Base-by-base conservation (phyloP, 2,329 filamentous ascomycete genomes). In the Exophiala sp. region DNA sequence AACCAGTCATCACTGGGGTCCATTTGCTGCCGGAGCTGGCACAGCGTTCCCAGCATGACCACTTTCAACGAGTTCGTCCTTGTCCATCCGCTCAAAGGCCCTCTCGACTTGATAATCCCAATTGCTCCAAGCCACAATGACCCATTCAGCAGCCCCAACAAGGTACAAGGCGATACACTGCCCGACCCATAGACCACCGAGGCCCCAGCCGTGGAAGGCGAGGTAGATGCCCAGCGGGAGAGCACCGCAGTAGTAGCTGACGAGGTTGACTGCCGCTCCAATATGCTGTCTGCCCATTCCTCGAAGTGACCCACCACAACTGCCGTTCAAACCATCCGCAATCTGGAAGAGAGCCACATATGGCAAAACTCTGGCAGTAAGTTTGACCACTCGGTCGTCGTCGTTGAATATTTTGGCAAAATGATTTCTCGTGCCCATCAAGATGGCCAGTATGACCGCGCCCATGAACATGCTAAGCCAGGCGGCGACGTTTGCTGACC, bases 261-360 rank as follows among this genome's bases (percentile, higher is more conserved):
- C 70, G 12, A 91, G 76, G 67, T 95, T 95, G 49, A 95, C 89
- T 1, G 84, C 73, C 1, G 89, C 90, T 11, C 91, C 91, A 46
- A 95, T 80, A 77, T 91, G 90, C 69, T 95, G 90, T 50, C 88
- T 75, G 2, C 90, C 91, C 88, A 92, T 94, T 0, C 90, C 91
- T 60, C 90, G 74, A 11, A 95, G 72, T 16, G 84, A 83, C 1
- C 91, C 90, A 1, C 91, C 90, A 65, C 90, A 95, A 55, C 84
- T 88, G 1, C 90, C 89, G 64, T 94, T 94, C 33, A 95, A 72
- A 0, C 90, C 91, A 67, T 95, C 90, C 0, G 90, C 89, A 55
- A 95, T 91, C 73, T 95, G 90, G 71, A 95, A 95, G 2, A 95
- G 75, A 0, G 90, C 91, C 1, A 95, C 90, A 63, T 85, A 92